Evolutionary conservation across 2,329 filamentous ascomycete species (phyloP).

Genomic region (Ramularia collo-cygni): DNA sequence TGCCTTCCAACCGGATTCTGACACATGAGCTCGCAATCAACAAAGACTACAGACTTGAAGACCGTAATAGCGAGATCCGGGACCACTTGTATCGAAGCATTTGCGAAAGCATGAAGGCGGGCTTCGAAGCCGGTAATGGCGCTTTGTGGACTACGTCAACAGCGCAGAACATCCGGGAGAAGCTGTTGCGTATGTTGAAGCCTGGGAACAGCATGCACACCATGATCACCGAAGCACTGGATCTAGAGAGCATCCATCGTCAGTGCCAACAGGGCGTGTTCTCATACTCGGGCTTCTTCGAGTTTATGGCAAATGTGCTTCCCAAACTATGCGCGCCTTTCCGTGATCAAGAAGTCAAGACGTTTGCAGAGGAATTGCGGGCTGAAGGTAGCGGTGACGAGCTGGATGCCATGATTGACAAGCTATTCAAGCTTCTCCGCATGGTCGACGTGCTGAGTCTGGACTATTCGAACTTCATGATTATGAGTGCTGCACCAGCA

Average conservation of each 20-base stretch:
- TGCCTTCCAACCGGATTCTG: constrained; percentile 67
- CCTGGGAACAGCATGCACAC: constrained; percentile 66
- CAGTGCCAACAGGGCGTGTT: constrained; percentile 67
- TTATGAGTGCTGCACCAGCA: constrained; percentile 63
- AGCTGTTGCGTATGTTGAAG: constrained; percentile 65
- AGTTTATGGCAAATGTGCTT: constrained; percentile 65
- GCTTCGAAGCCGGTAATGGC: constrained; percentile 57
- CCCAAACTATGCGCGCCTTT: constrained; percentile 76
- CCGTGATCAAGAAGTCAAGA: constrained; percentile 68
- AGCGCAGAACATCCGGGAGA: constrained; percentile 62
- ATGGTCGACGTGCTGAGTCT: constrained; percentile 72
- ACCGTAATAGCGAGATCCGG: constrained; percentile 52
- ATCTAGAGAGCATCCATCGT: constrained; percentile 61
- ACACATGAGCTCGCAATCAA: constrained; percentile 77
- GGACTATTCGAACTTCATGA: constrained; percentile 75
- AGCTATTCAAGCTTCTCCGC: constrained; percentile 66
- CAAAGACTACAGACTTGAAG: constrained; percentile 63
- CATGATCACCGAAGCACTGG: constrained; percentile 67
- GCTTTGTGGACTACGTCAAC: constrained; percentile 64
- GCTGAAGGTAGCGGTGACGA: constrained; percentile 31
- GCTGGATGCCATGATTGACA: constrained; percentile 63
- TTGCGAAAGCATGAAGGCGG: constrained; percentile 54
- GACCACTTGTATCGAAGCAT: constrained; percentile 54
- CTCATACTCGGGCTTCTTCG: constrained; percentile 74
- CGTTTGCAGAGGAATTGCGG: constrained; percentile 52